Evolutionary conservation across 495 filamentous ascomycete genomes (phyloP).

Genomic region (Neurospora discreta): DNA sequence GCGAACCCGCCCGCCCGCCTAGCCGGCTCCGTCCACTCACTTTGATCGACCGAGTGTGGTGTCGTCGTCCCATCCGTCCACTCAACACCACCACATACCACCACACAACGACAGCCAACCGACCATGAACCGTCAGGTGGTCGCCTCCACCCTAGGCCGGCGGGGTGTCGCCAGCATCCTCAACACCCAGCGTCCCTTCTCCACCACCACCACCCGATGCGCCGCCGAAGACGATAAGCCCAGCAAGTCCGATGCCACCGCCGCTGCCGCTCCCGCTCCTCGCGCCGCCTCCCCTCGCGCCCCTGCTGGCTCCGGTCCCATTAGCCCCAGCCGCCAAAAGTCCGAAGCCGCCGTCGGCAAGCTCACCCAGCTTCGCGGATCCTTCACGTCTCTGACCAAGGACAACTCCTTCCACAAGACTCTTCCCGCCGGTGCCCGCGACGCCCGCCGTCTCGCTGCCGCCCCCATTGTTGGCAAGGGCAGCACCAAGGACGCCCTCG

Average conservation of each 20-base stretch:
- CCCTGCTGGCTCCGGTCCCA: neutral
- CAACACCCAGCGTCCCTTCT: slow-evolving; percentile 5
- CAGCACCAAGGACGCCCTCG: too few species aligned
- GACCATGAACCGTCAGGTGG: slow-evolving; percentile 18
- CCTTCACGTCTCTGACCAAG: neutral
- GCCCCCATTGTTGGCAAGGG: neutral
- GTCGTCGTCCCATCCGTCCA: neutral
- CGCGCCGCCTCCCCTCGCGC: neutral
- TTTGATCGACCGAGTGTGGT: slow-evolving; percentile 3
- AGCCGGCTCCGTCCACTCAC: slow-evolving; percentile 1
- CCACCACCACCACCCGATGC: slow-evolving; percentile 8
- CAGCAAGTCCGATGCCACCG: neutral
- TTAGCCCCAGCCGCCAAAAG: slow-evolving; percentile 1
- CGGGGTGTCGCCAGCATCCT: slow-evolving; percentile 5
- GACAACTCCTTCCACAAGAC: neutral
- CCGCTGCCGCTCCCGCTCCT: too few species aligned
- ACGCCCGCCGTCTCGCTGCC: slow-evolving; percentile 11
- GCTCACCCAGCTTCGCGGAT: slow-evolving; percentile 9
- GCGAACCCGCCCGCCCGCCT: neutral
- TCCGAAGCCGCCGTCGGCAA: slow-evolving; percentile 12
- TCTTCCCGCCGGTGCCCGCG: slow-evolving; percentile 1
- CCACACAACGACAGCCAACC: neutral
- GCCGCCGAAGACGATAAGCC: slow-evolving; percentile 1
- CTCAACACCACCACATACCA: neutral
- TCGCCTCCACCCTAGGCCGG: slow-evolving; percentile 16